Percentiles rank a stretch among this genome's conserved stretches.
Conservation (phyloP, 2,329 filamentous ascomycete genomes). For the Nemania sp. region DNA sequence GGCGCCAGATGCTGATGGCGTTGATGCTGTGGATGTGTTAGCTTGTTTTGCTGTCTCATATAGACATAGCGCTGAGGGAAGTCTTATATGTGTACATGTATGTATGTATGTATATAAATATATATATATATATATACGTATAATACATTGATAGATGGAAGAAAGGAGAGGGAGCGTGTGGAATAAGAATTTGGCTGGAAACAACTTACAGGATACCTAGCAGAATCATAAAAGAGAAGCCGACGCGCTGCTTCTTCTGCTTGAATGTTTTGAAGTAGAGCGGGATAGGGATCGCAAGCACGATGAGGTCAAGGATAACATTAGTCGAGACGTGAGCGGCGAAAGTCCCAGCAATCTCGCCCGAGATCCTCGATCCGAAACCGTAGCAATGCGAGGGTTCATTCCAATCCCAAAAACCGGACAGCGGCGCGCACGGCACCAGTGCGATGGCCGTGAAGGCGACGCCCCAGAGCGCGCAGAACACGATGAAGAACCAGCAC, state of each 20-base stretch:
- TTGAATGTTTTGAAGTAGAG: slow-evolving; percentile 35
- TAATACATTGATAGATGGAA: too few relatives aligned
- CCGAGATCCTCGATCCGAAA: slow-evolving; percentile 36
- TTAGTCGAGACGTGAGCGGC: slow-evolving; percentile 38
- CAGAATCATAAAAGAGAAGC: slow-evolving; percentile 37
- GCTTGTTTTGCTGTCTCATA: too few relatives aligned
- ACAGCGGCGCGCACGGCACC: slow-evolving; percentile 39
- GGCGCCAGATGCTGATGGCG: slow-evolving; percentile 39
- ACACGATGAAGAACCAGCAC: slow-evolving; percentile 33
- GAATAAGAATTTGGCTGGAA: not conserved
- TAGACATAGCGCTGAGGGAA: too few relatives aligned
- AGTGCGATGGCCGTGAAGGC: slow-evolving; percentile 38
- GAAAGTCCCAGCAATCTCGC: slow-evolving; percentile 36
- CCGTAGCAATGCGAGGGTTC: slow-evolving; percentile 34
- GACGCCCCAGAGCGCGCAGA: slow-evolving; percentile 38
- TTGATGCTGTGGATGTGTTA: slow-evolving; percentile 33
- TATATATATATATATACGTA: not conserved
- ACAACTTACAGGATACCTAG: slow-evolving; percentile 41
- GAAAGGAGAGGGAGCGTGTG: not conserved
- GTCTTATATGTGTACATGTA: too few relatives aligned
- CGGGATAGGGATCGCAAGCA: slow-evolving; percentile 39
- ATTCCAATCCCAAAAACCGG: slow-evolving; percentile 38
- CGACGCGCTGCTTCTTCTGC: slow-evolving; percentile 37
- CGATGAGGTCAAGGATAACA: slow-evolving; percentile 39
- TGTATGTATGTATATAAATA: not conserved